Base-by-base conservation (phyloP, 2,329 filamentous ascomycete genomes). In the Chrysosporium queenslandicum region DNA sequence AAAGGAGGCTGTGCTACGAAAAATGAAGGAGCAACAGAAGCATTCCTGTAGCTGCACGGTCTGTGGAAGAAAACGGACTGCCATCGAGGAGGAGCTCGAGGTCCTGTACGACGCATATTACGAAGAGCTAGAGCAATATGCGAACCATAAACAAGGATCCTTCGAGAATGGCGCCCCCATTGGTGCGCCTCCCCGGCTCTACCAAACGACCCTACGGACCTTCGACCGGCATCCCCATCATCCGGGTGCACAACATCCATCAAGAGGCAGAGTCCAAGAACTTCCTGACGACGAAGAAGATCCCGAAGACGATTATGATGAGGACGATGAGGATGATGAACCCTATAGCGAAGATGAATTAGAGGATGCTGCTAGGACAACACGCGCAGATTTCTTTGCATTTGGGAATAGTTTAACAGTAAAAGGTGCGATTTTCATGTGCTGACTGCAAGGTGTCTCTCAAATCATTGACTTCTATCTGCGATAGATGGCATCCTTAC, bases 11-110 rank as follows among this genome's bases (percentile, higher is more conserved):
- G 92, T 98, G 0, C 74, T 98, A 53, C 89, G 87, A 65, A 98
- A 98, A 76, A 98, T 98, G 92, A 98, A 98, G 76, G 92, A 98
- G 70, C 92, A 98, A 70, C 92, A 98, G 69, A 97, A 97, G 71
- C 90, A 97, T 68, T 97, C 91, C 2, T 98, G 92, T 75, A 96
- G 90, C 68, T 98, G 92, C 70, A 94, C 89, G 3, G 91, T 98
- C 37, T 98, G 92, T 68, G 92, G 92, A 50, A 81, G 92, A 59
- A 98, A 98, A 74, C 82, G 92, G 50, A 95, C 86, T 11, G 92
- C 92, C 36, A 98, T 98, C 60, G 92, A 98, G 70, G 92, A 98
- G 71, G 92, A 98, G 70, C 77, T 98, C 11, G 92, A 98, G 66
- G 90, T 94, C 16, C 79, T 98, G 11, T 98, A 98, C 70, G 92